These are phyloP conservation scores for Magnusiomyces tetraspermus DNA, from an alignment of 1,139 yeast genomes.

Conservation along the genomic window DNA sequence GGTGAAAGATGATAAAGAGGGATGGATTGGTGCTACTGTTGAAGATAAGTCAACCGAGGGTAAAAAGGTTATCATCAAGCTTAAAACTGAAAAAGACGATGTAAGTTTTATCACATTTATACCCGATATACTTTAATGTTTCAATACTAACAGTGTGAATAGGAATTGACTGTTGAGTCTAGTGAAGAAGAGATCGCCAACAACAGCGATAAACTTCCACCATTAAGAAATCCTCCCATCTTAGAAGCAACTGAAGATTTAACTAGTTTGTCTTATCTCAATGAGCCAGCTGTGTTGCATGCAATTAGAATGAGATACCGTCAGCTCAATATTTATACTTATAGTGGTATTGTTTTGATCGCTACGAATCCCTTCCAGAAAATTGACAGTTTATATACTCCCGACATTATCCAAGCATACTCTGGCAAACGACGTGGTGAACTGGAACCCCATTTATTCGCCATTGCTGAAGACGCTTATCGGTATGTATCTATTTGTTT, in stretches of 20 bases:
- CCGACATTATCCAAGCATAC: constrained; percentile 87
- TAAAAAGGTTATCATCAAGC: constrained; percentile 45
- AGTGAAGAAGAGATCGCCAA: constrained; percentile 41
- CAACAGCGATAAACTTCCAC: constrained; percentile 40
- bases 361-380: constrained; percentile 94
- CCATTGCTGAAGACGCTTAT: constrained; percentile 98
- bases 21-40: constrained; percentile 89
- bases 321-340: constrained; percentile 84
- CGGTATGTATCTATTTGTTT: constrained; percentile 20
- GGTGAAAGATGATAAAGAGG: constrained; percentile 81
- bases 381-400: constrained; percentile 82
- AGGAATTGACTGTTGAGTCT: constrained; percentile 24
- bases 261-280: constrained; percentile 81
- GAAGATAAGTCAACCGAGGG: constrained; percentile 43
- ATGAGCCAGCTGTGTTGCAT: constrained; percentile 85
- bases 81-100: constrained; percentile 51
- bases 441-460: constrained; percentile 91
- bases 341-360: constrained; percentile 91
- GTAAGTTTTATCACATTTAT: constrained; percentile 17
- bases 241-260: constrained; percentile 92
- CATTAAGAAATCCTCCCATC: constrained; percentile 86
- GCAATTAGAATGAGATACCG: constrained; percentile 86
- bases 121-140: neutral
- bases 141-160: neutral
- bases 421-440: constrained; percentile 91